Base-by-base conservation (phyloP, 768 basidiomycete species). In the Mrakia gelida region DNA sequence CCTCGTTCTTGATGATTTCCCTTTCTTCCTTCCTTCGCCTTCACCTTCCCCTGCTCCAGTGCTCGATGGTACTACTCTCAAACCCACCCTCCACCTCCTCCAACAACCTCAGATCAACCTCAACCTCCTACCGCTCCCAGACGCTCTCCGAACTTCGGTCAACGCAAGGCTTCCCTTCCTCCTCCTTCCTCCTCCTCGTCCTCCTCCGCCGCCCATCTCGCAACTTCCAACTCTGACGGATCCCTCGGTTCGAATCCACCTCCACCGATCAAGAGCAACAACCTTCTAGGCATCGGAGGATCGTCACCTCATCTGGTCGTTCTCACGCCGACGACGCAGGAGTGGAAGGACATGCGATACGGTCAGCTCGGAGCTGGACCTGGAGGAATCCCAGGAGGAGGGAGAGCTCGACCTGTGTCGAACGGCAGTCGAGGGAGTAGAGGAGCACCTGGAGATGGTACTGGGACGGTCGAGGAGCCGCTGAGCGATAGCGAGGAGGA, bases 281-380 rank as follows among this genome's bases (percentile, higher is more conserved):
- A 59, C 61, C n/a, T 41, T 13, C 73, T 73, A 30, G 73, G 73
- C 23, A 30, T 73, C 28, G 72, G 72, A 54, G 72, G 72, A 13
- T 73, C 72, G 1, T 54, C 54, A 8, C 62, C 38, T 13, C 74
- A 75, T 26, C 70, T 77, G 18, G 76, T 77, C 71, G 65, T 77
- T 26, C 76, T 77, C 21, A 77, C 76, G 32, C 76, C 76, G 23
- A 77, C 76, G 18, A 77, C 76, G 0, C 76, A 77, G 30, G 76
- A 77, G 30, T 77, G 76, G 76, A 77, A 77, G 54, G 63, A 75
- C 23, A 75, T 75, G n/a, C 45, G 61, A 32, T 38, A 70, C 30
- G 61, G 49, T 32, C 73, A 74, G 59, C 59, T 34, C 32, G 61
- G 56, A 59, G 54, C 73, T 21, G 68, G n/a, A 43, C 45, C 45